Evolutionary conservation across 495 filamentous ascomycete genomes (phyloP), one percentile per base, ranked within the genome.

Genomic region (Penicillium desertorum): DNA sequence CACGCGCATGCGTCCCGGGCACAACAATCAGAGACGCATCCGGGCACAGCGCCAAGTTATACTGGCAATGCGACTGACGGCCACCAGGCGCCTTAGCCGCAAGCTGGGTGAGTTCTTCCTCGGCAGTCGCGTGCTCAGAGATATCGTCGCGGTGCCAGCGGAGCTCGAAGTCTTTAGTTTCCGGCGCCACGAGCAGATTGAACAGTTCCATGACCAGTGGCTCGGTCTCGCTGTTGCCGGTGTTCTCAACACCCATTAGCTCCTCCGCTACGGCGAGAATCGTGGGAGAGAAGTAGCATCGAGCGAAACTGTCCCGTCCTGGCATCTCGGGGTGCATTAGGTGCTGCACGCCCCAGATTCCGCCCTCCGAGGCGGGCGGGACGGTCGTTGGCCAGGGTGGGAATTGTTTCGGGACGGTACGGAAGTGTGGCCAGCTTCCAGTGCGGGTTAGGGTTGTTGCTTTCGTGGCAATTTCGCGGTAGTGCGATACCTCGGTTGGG

Each of bases 261-360:
- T 83, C 77, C 45, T 79, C 77, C 0, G 79, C 83, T 2, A 85
- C 76, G 22, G 65, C 65, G 0, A 90, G 66, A n/a, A 92, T 73
- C 11, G 71, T 60, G 6, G 72, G 68, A 51, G 80, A 77, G 76
- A 94, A 92, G 71, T 94, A 94, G 49, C 79, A 75, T 20, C 66
- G 50, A 9, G 81, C 77, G 71, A 91, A 91, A 6, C 71, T 67
- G 1, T 66, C 61, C 19, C 79, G 72, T 57, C 81, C 76, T 0
- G 79, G 76, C 59, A 90, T 81, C 6, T 75, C 64, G 0, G 90
- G 89, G 71, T 94, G 86, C 53, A 94, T 72, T 1, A 94, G 82
- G 70, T 91, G 88, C 77, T 92, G 89, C 9, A 93, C 85, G 56
- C 90, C 90, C 90, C 90, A 94, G 71, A 94, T 91, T 20, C 88